phyloP scores from a whole-genome alignment of 495 filamentous ascomycete species.

The Diplogelasinospora grovesii region DNA sequence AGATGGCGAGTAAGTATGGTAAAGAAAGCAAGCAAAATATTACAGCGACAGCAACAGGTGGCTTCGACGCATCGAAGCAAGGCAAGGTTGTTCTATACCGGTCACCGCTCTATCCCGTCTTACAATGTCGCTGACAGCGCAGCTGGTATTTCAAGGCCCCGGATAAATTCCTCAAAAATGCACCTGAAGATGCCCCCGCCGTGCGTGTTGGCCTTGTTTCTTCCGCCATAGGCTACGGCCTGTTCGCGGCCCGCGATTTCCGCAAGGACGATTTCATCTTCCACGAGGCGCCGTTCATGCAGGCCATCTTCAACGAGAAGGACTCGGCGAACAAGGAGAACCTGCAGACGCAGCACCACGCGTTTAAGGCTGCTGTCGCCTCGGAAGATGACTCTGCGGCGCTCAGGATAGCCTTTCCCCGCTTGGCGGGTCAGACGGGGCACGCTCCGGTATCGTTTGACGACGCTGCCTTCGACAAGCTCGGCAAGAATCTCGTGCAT shows the following conservation, averaged over 20 bases:
- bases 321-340: conserved; percentile 6
- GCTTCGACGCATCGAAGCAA: conserved; percentile 22
- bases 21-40: neutral
- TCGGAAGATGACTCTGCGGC: neutral
- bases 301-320: conserved; percentile 17
- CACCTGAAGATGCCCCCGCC: too few relatives aligned
- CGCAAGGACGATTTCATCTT: conserved; percentile 20
- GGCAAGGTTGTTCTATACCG: conserved; percentile 10
- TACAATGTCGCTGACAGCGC: neutral
- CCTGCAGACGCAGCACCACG: conserved; percentile 8
- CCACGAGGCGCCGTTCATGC: conserved; percentile 20
- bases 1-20: too few relatives aligned
- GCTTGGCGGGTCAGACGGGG: conserved; percentile 9
- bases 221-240: conserved; percentile 19
- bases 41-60: neutral
- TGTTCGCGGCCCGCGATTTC: conserved; percentile 23
- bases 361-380: conserved; percentile 1
- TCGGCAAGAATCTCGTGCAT: conserved; percentile 16
- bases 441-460: conserved; percentile 2
- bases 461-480: neutral
- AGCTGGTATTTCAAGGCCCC: conserved; percentile 13
- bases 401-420: conserved; percentile 12
- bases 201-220: conserved; percentile 17
- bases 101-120: neutral
- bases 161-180: conserved; percentile 5